Conservation (phyloP, 2,329 filamentous ascomycete species). For the Huntiella abstrusa region DNA sequence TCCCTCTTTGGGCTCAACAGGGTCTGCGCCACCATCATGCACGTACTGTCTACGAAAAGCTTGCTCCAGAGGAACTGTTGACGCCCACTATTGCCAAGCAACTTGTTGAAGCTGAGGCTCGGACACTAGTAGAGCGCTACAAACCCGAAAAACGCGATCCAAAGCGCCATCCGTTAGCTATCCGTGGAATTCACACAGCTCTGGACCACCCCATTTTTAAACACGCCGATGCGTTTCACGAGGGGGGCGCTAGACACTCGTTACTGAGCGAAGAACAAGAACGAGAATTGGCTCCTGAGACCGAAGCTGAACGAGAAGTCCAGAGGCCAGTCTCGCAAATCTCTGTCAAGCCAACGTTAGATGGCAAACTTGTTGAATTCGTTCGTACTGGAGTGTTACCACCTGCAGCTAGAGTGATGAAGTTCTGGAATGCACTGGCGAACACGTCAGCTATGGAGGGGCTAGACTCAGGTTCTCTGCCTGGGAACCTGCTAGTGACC, state of each 20-base stretch:
- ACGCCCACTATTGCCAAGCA: conserved; percentile 17
- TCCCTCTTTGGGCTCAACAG: conserved; percentile 43
- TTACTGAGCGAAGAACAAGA: conserved; percentile 47
- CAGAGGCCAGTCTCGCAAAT: conserved; percentile 25
- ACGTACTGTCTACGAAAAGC: conserved; percentile 12
- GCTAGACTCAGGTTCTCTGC: conserved; percentile 21
- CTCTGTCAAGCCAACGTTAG: conserved; percentile 21
- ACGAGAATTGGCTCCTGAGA: conserved; percentile 45
- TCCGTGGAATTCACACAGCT: neutral
- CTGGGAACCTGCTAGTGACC: conserved; percentile 26
- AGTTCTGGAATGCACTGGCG: conserved; percentile 26
- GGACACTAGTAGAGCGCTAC: conserved; percentile 33
- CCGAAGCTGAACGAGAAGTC: conserved; percentile 38
- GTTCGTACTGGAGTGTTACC: conserved; percentile 20
- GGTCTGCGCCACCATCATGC: conserved; percentile 31
- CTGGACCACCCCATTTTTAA: conserved; percentile 1
- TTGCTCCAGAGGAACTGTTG: conserved; percentile 17
- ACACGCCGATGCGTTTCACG: neutral
- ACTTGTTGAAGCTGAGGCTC: conserved; percentile 37
- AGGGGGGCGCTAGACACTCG: conserved; percentile 11
- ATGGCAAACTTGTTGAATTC: conserved; percentile 22
- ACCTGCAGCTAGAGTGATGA: conserved; percentile 18
- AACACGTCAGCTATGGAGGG: conserved; percentile 22
- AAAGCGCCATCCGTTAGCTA: neutral
- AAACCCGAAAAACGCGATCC: conserved; percentile 16